A percentile compares a stretch with the other conserved stretches of the same genome.
Conservation (phyloP, 495 filamentous ascomycete species). For the Penicillium salamii region DNA sequence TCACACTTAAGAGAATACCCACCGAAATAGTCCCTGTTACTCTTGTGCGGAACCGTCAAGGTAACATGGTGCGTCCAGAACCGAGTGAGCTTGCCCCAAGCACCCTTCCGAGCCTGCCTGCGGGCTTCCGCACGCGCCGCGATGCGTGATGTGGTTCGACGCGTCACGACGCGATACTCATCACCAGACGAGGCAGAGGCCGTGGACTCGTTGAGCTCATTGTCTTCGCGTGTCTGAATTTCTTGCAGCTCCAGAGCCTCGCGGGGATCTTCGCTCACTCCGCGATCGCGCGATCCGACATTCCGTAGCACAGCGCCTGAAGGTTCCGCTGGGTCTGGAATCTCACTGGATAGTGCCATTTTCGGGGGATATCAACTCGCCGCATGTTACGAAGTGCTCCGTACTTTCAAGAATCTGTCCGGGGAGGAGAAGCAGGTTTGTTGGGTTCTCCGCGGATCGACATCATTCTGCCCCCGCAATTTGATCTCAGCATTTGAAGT, state of each 20-base stretch:
- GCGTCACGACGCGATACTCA: conserved; percentile 33
- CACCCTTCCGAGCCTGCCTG: conserved; percentile 20
- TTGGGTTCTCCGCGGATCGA: not conserved
- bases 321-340: conserved; percentile 1
- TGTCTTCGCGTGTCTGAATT: conserved; percentile 23
- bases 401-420: too few relatives aligned
- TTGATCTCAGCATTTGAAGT: too few relatives aligned
- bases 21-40: conserved; percentile 47
- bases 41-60: conserved; percentile 40
- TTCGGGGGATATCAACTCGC: not conserved
- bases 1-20: not conserved
- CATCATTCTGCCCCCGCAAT: not conserved
- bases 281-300: conserved; percentile 11
- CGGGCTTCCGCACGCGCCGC: conserved; percentile 5
- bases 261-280: conserved; percentile 7
- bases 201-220: conserved; percentile 15
- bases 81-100: conserved; percentile 22
- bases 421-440: not conserved
- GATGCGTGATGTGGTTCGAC: conserved; percentile 25
- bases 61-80: conserved; percentile 44
- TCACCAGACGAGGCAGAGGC: conserved; percentile 33
- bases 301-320: conserved; percentile 5
- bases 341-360: conserved; percentile 4
- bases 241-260: conserved; percentile 31
- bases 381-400: too few relatives aligned